Evolutionary conservation across 2,329 filamentous ascomycete genomes (phyloP).

Genomic region (Parastagonospora avenae): DNA sequence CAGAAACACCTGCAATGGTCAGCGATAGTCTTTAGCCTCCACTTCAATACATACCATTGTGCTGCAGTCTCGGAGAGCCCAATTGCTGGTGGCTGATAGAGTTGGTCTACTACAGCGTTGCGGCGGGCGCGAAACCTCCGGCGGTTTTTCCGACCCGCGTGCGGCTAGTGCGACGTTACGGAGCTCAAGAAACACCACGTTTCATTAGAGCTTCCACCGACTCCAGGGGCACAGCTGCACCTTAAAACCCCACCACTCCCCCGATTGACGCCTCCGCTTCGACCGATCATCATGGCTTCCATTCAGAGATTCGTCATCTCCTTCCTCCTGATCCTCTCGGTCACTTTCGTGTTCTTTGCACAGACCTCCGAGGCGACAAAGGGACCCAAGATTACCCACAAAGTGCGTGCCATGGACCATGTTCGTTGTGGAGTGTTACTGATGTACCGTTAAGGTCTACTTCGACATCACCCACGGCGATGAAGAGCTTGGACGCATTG

Average conservation of each 20-base stretch:
- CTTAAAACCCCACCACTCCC: conserved; percentile 31
- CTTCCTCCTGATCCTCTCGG: conserved; percentile 75
- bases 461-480: conserved; percentile 83
- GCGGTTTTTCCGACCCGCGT: conserved; percentile 5
- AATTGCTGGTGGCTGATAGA: conserved; percentile 22
- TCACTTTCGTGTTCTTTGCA: conserved; percentile 52
- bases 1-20: conserved; percentile 72
- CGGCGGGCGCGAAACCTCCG: conserved; percentile 11
- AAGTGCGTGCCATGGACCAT: no score
- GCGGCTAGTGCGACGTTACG: conserved; percentile 15
- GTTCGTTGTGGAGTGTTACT: no score
- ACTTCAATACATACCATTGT: conserved; percentile 31
- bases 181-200: conserved; percentile 37
- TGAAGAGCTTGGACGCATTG: conserved; percentile 73
- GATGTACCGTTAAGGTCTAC: conserved; percentile 58
- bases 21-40: conserved; percentile 7
- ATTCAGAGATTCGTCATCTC: conserved; percentile 73
- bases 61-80: conserved; percentile 11
- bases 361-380: conserved; percentile 50
- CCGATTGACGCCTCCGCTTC: conserved; percentile 19
- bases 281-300: conserved; percentile 69
- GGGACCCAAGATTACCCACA: conserved; percentile 94
- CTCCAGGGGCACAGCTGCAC: conserved; percentile 17
- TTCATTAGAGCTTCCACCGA: conserved; percentile 28
- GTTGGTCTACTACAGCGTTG: conserved; percentile 16